These are phyloP conservation scores for Uromyces viciae-fabae DNA, from an alignment of 1,284 basidiomycete genomes.

Conservation along the genomic window DNA sequence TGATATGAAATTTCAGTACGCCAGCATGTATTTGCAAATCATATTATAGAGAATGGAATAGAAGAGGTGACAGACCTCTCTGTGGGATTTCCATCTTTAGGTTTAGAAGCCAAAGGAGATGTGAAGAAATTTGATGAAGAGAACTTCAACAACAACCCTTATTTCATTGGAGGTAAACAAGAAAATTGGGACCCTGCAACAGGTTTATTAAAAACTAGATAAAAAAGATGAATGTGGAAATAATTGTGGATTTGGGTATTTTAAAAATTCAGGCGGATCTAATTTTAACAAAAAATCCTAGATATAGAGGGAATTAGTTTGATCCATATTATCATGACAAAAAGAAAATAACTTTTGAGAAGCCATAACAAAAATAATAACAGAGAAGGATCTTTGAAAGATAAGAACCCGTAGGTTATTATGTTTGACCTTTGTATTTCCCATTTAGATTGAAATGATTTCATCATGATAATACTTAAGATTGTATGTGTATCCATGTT, in stretches of 20 bases:
- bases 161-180: neutral
- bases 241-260: neutral
- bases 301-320: neutral
- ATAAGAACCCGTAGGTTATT: too few relatives aligned
- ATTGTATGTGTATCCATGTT: too few relatives aligned
- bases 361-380: neutral
- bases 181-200: neutral
- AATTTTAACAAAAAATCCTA: neutral
- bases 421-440: too few relatives aligned
- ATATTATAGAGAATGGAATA: neutral
- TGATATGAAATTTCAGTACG: neutral
- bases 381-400: neutral
- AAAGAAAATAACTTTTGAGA: neutral
- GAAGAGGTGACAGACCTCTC: too few relatives aligned
- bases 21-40: neutral
- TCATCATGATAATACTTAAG: too few relatives aligned
- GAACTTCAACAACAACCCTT: neutral
- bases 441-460: too few relatives aligned
- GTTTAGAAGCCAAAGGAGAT: neutral
- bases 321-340: neutral
- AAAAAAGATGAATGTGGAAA: neutral
- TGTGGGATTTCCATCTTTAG: neutral
- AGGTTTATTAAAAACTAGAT: neutral
- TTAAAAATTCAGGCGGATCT: neutral
- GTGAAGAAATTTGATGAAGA: neutral